phyloP scores from a whole-genome alignment of 1,139 yeast genomes.

The Zygoascus sp. region DNA sequence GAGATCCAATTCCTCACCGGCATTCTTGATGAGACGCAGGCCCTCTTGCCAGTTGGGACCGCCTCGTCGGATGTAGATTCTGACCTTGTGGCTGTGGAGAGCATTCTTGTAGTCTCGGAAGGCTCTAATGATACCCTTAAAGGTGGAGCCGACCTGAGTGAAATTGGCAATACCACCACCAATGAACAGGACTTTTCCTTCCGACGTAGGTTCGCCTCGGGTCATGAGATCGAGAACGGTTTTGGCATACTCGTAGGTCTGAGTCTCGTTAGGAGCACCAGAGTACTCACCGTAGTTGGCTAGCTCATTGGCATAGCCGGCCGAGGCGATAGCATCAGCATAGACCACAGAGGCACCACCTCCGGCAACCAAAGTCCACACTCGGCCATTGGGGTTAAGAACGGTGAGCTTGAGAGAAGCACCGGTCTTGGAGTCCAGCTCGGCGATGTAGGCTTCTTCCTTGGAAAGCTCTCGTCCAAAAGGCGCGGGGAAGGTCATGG shows the following conservation, averaged over 20 bases:
- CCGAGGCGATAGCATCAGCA: slow-evolving; percentile 46
- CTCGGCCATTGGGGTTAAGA: slow-evolving; percentile 42
- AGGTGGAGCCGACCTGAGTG: slow-evolving; percentile 46
- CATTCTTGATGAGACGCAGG: slow-evolving; percentile 41
- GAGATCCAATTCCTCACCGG: slow-evolving; percentile 43
- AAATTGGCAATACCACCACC: slow-evolving; percentile 49
- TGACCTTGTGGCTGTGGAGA: slow-evolving; percentile 40
- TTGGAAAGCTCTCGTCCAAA: slow-evolving; percentile 44
- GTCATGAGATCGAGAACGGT: slow-evolving; percentile 46
- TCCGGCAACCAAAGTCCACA: slow-evolving; percentile 47
- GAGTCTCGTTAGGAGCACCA: slow-evolving; percentile 44
- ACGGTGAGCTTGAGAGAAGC: slow-evolving; percentile 45
- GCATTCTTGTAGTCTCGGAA: slow-evolving; percentile 40
- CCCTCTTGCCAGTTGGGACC: slow-evolving; percentile 50
- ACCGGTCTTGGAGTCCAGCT: slow-evolving; percentile 46
- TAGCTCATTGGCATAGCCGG: slow-evolving; percentile 42
- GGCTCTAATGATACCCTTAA: slow-evolving; percentile 47
- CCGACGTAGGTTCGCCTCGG: slow-evolving; percentile 38
- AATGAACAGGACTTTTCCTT: slow-evolving; percentile 43
- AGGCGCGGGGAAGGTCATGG: slow-evolving; percentile 48
- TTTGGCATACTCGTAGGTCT: slow-evolving; percentile 46
- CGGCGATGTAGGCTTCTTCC: slow-evolving; percentile 47
- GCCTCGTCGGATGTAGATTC: slow-evolving; percentile 44
- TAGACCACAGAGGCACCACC: slow-evolving; percentile 47
- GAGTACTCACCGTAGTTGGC: slow-evolving; percentile 48